phyloP scores from a whole-genome alignment of 495 filamentous ascomycete genomes.

The Schizothecium vesticola region DNA sequence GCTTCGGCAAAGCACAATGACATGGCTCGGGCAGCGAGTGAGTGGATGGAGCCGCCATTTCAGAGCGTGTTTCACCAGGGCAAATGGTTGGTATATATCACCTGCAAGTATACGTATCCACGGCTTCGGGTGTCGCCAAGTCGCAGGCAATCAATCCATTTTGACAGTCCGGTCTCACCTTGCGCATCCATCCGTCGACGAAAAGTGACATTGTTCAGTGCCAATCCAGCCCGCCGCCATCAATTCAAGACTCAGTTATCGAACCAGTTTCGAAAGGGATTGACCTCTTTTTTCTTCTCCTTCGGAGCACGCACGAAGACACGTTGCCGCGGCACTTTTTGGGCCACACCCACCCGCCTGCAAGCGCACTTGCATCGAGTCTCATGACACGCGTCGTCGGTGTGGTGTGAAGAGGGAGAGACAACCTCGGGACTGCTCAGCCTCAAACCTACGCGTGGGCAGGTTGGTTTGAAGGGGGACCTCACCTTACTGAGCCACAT shows the following conservation, averaged over 20 bases:
- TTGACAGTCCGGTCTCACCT: neutral
- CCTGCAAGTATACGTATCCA: neutral
- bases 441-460: neutral
- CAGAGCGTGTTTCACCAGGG: neutral
- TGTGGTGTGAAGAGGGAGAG: neutral
- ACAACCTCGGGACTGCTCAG: neutral
- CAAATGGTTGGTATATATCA: neutral
- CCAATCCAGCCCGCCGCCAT: too few species aligned
- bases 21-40: neutral
- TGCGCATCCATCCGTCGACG: neutral
- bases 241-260: too few species aligned
- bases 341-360: neutral
- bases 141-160: neutral
- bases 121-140: neutral
- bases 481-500: neutral
- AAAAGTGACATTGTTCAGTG: too few species aligned
- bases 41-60: neutral
- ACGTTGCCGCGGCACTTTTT: neutral
- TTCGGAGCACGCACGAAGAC: neutral
- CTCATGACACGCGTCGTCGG: constrained; percentile 11
- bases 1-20: neutral
- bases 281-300: neutral
- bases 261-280: too few species aligned
- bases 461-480: neutral
- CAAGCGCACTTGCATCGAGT: neutral